Evolutionary conservation across 768 basidiomycete genomes (phyloP).

Genomic region (Rhizopogon salebrosus): DNA sequence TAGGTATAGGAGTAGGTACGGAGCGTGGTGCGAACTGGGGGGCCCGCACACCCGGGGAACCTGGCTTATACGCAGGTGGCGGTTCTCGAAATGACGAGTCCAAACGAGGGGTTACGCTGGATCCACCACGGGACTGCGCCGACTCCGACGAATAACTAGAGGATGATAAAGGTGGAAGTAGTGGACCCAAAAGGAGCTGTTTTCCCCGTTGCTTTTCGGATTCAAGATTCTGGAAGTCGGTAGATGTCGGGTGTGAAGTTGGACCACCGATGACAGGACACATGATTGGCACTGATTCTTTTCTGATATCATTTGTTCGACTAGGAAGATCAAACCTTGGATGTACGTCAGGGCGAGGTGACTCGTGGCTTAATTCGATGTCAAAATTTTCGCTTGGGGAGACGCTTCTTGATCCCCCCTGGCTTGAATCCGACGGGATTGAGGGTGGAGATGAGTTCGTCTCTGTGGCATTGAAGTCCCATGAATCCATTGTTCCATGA

Average conservation of each 20-base stretch:
- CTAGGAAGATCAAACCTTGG: neutral
- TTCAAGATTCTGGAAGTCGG: neutral
- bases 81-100: neutral
- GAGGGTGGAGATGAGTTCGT: conserved; percentile 29
- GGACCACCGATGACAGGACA: neutral
- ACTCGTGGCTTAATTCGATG: conserved; percentile 3
- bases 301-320: neutral
- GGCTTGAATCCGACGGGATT: neutral
- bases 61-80: neutral
- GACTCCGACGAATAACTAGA: conserved; percentile 5
- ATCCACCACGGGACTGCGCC: neutral
- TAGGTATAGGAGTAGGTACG: conserved; percentile 4
- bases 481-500: conserved; percentile 63
- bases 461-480: conserved; percentile 64
- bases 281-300: neutral
- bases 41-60: neutral
- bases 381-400: conserved; percentile 4
- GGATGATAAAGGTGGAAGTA: neutral
- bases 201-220: neutral
- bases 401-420: conserved; percentile 3
- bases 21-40: neutral
- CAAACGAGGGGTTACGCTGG: neutral
- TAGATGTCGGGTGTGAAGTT: neutral
- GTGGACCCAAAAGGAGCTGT: neutral
- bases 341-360: neutral